Evolutionary conservation across 441 rosid species (phyloP).

Genomic region (Aquilaria agallochum): DNA sequence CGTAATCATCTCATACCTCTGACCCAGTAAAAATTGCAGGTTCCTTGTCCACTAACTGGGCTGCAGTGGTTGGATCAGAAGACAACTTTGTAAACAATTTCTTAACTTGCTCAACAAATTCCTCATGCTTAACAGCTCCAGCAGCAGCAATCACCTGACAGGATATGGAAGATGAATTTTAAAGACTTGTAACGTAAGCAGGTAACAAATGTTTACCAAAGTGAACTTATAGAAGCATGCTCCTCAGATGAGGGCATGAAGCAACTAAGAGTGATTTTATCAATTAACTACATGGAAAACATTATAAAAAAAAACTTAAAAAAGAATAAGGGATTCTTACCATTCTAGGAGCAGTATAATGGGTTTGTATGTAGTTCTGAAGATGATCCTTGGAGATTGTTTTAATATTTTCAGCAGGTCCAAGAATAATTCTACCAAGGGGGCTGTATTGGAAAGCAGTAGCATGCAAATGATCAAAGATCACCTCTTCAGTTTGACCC

Average conservation of each 20-base stretch:
- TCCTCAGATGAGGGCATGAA: background rate
- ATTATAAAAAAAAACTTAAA: background rate
- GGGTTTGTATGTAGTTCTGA: slow-evolving; percentile 82
- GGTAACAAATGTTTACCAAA: background rate
- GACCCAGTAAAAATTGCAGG: slow-evolving; percentile 93
- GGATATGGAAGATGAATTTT: background rate
- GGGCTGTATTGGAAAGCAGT: slow-evolving; percentile 97
- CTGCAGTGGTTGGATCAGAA: slow-evolving; percentile 76
- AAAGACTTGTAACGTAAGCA: background rate
- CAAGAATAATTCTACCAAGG: slow-evolving; percentile 93
- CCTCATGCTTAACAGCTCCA: slow-evolving; percentile 99
- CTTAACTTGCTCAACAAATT: slow-evolving; percentile 84
- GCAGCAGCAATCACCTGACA: slow-evolving; percentile 88
- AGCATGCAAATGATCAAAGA: slow-evolving; percentile 99
- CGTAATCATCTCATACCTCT: slow-evolving; percentile 50
- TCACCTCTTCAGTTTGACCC: slow-evolving; percentile 94
- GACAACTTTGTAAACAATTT: slow-evolving; percentile 79
- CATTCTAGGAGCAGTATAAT: slow-evolving; percentile 99
- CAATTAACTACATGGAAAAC: background rate
- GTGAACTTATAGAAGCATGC: background rate
- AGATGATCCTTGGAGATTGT: slow-evolving; percentile 80
- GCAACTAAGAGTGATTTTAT: background rate
- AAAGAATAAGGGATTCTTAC: slow-evolving; percentile 28
- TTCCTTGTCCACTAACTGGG: slow-evolving; percentile 81
- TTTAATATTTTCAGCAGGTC: slow-evolving; percentile 84